phyloP scores from a whole-genome alignment of 1,284 basidiomycete genomes.

The Papiliotrema flavescens region DNA sequence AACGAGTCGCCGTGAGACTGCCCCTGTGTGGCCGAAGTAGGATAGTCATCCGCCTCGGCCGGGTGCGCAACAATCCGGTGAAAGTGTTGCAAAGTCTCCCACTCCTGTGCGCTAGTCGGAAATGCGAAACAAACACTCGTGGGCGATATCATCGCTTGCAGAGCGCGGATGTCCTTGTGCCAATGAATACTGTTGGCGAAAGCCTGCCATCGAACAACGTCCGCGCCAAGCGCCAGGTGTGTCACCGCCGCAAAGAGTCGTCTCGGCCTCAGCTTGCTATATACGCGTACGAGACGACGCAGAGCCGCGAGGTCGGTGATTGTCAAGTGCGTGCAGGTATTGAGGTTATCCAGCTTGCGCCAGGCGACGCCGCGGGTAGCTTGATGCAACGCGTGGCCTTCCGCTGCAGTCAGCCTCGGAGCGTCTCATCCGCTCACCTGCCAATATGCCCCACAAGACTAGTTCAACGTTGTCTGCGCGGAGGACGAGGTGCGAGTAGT shows the following conservation, averaged over 20 bases:
- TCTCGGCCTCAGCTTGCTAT: too few relatives aligned
- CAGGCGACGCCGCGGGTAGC: not conserved
- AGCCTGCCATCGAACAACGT: not conserved
- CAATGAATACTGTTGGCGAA: not conserved
- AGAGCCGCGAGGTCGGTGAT: not conserved
- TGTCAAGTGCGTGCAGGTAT: not conserved
- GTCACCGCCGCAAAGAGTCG: not conserved
- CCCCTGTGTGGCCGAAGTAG: too few relatives aligned
- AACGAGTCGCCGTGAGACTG: too few relatives aligned
- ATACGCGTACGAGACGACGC: not conserved
- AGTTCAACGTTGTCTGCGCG: not conserved
- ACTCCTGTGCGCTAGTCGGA: too few relatives aligned
- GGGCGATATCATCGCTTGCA: not conserved
- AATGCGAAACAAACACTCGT: not conserved
- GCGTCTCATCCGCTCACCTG: constrained; percentile 1
- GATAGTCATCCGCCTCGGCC: too few relatives aligned
- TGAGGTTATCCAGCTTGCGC: not conserved
- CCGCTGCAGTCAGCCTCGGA: not conserved
- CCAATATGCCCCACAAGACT: not conserved
- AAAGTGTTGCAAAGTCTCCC: too few relatives aligned
- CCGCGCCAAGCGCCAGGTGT: not conserved
- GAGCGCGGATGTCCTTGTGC: not conserved
- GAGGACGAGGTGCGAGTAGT: not conserved
- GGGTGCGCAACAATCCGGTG: too few relatives aligned
- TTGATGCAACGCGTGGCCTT: not conserved